Base-by-base conservation (phyloP, 2,329 filamentous ascomycete species). In the Fusarium euwallaceae region DNA sequence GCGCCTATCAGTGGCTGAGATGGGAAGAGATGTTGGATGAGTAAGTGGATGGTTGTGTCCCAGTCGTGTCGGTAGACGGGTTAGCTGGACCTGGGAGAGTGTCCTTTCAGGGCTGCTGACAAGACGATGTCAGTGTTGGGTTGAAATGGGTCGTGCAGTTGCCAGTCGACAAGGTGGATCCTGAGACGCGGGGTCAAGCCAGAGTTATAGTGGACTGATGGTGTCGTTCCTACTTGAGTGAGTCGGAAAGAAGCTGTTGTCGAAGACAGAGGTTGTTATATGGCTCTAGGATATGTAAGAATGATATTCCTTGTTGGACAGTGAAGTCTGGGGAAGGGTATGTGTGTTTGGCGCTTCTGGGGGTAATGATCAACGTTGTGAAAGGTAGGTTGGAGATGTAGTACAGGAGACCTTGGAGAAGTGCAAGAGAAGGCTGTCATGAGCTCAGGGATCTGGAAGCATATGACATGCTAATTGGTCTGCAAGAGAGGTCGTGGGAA, bases 101-200 rank as follows among this genome's bases (percentile, higher is more conserved):
- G 51, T 41, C n/a, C 45, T 56, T 37, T 36, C 7, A 67, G 37
- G 61, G 20, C 27, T 67, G n/a, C 51, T 53, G 58, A 45, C 20
- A 29, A 55, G 37, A 17, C 48, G 27, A 64, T 29, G 29, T 58
- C 37, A 55, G 36, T 45, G 51, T 24, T 24, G 17, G 34, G 29
- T 53, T 59, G 48, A 45, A 61, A 39, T 48, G 45, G 41, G 45
- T 29, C 29, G 51, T 36, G 63, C 27, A 63, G 59, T 37, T 61
- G 61, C 48, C 24, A 64, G 59, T 27, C 39, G 53, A 37, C 11
- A 43, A 43, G 14, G 65, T 73, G 69, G 65, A 48, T 70, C 74
- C 45, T 64, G 60, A 75, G 74, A 73, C 69, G 72, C 72, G 69
- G 72, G 72, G 72, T 74, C 62, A 53, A 58, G 60, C 24, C 67